These are phyloP conservation scores for Mytilinidion resinicola DNA, from an alignment of 495 filamentous ascomycete genomes.

Conservation along the genomic window DNA sequence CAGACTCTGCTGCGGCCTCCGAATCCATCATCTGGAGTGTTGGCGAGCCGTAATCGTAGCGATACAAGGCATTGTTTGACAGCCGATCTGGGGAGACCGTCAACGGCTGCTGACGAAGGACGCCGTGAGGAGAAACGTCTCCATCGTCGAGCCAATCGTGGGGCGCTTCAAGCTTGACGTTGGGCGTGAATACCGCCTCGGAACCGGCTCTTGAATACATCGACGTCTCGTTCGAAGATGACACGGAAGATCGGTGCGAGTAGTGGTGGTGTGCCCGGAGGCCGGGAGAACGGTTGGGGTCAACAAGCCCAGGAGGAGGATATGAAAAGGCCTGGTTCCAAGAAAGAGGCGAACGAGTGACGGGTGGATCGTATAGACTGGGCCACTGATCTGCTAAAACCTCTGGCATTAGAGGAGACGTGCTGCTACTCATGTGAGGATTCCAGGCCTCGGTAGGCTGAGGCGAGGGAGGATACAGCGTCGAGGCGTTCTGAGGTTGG, in stretches of 20 bases:
- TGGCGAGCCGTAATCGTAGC: slow-evolving; percentile 10
- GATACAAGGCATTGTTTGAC: slow-evolving; percentile 10
- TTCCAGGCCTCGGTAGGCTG: slow-evolving; percentile 24
- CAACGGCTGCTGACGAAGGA: background rate
- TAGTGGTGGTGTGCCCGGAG: background rate
- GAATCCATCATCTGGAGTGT: slow-evolving; percentile 4
- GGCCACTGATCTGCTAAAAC: slow-evolving; percentile 17
- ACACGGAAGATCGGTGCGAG: slow-evolving; percentile 25
- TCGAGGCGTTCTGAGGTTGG: slow-evolving; percentile 3
- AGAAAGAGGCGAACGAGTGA: slow-evolving; percentile 18
- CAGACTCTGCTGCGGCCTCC: background rate
- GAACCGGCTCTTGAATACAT: slow-evolving; percentile 20
- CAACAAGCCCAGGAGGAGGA: background rate
- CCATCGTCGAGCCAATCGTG: slow-evolving; percentile 13
- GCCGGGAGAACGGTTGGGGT: background rate
- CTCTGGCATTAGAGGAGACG: slow-evolving; percentile 22
- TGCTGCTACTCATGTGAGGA: slow-evolving; percentile 9
- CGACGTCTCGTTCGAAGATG: slow-evolving; percentile 19
- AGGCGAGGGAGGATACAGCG: slow-evolving; percentile 21
- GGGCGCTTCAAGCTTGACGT: slow-evolving; percentile 18
- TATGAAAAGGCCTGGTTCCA: slow-evolving; percentile 1
- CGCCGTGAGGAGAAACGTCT: background rate
- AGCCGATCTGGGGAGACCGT: slow-evolving; percentile 24
- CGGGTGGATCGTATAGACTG: slow-evolving; percentile 14
- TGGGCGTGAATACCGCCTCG: slow-evolving; percentile 5